Evolutionary conservation across 2,329 filamentous ascomycete genomes (phyloP).

Genomic region (Atkinsonella hypoxylon): DNA sequence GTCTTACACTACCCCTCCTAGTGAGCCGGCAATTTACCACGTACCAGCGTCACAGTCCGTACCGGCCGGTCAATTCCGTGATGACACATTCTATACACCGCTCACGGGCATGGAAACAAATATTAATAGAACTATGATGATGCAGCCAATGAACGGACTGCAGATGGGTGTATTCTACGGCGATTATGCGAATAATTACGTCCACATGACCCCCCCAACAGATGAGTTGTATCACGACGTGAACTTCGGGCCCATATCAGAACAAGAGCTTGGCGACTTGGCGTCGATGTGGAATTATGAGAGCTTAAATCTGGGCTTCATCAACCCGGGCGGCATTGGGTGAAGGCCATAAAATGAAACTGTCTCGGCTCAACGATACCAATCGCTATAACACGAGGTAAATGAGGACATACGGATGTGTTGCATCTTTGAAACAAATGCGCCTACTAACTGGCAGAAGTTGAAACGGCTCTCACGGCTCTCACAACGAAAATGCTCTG

Average conservation of each 20-base stretch:
- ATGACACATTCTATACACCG: background rate
- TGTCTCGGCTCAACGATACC: background rate
- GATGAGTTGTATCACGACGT: constrained; percentile 7
- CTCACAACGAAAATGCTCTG: no score
- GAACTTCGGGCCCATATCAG: constrained; percentile 17
- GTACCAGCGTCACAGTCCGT: background rate
- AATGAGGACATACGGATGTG: background rate
- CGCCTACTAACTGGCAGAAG: no score
- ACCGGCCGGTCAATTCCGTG: background rate
- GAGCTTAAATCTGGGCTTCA: constrained; percentile 20
- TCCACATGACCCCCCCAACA: constrained; percentile 8
- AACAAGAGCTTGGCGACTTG: constrained; percentile 22
- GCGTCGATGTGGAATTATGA: constrained; percentile 23
- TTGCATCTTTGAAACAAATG: no score
- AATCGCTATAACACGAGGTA: background rate
- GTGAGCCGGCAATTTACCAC: background rate
- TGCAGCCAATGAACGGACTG: constrained; percentile 2
- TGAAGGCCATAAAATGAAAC: background rate
- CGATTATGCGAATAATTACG: constrained; percentile 2
- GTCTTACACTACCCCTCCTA: constrained; percentile 6
- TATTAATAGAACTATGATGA: background rate
- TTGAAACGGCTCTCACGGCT: no score
- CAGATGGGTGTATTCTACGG: background rate
- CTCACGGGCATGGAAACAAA: background rate
- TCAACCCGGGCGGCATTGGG: constrained; percentile 8